phyloP scores from a whole-genome alignment of 805 yeast genomes.

The Sungouiozyma ichnusensis region DNA sequence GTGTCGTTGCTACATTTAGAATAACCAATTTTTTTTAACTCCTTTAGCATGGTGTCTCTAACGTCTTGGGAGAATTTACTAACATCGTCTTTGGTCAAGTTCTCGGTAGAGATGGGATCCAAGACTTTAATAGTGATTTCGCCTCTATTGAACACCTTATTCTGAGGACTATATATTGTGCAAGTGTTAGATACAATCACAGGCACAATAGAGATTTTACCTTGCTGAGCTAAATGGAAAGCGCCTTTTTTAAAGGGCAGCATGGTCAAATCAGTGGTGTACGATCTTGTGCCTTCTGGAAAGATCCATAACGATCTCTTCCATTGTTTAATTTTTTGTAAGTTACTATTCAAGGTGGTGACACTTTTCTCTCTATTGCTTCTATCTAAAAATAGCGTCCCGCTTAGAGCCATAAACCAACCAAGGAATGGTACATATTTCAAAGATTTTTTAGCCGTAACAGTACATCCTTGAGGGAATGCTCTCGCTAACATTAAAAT shows the following conservation, averaged over 20 bases:
- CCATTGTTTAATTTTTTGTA: conserved; percentile 45
- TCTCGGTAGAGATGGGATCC: conserved; percentile 67
- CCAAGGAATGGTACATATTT: conserved; percentile 85
- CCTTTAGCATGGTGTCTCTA: conserved; percentile 45
- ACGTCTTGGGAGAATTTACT: conserved; percentile 46
- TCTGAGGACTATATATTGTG: conserved; percentile 49
- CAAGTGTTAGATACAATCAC: conserved; percentile 81
- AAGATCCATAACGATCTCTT: conserved; percentile 78
- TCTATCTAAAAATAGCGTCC: conserved; percentile 87
- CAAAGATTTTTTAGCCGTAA: conserved; percentile 82
- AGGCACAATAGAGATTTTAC: conserved; percentile 82
- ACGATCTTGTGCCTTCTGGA: conserved; percentile 97
- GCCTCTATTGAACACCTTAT: conserved; percentile 64
- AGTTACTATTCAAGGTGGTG: conserved; percentile 60
- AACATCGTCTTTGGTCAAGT: conserved; percentile 63
- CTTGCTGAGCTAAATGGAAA: conserved; percentile 92
- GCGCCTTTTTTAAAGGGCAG: conserved; percentile 96
- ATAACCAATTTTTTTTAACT: conserved; percentile 30
- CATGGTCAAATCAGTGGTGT: conserved; percentile 52
- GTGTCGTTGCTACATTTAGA: conserved; percentile 29
- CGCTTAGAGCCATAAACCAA: conserved; percentile 90
- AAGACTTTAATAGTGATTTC: conserved; percentile 68
- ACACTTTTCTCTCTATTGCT: conserved; percentile 65
- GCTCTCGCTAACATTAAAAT: conserved; percentile 68
- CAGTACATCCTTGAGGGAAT: conserved; percentile 82